Evolutionary conservation across 495 filamentous ascomycete genomes (phyloP).

Genomic region (Cryomyces antarcticus): DNA sequence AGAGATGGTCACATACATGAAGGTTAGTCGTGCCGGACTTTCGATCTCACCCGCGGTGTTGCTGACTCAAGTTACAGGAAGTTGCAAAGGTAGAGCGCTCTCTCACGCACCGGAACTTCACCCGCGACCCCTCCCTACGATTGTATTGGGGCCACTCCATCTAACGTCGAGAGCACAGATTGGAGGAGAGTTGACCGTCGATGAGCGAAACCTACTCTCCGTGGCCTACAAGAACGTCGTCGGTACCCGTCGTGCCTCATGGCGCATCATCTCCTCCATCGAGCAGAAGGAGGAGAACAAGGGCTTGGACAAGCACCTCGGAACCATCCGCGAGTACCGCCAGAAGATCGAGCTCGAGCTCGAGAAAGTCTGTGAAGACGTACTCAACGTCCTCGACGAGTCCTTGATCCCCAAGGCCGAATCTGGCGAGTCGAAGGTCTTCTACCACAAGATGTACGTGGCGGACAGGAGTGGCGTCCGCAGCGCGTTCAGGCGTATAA

Average conservation of each 20-base stretch:
- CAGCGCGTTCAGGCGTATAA: no score
- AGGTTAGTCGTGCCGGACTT: slow-evolving; percentile 32
- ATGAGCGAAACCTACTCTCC: slow-evolving; percentile 97
- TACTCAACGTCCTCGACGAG: slow-evolving; percentile 87
- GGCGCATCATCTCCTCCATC: slow-evolving; percentile 99
- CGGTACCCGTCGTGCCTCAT: slow-evolving; percentile 93
- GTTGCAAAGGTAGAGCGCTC: slow-evolving; percentile 63
- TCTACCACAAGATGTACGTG: slow-evolving; percentile 99
- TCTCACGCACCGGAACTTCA: neutral
- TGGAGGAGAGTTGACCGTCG: slow-evolving; percentile 86
- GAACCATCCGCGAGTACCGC: slow-evolving; percentile 91
- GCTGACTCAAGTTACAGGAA: slow-evolving; percentile 35
- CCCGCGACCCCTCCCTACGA: neutral
- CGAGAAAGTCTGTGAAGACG: slow-evolving; percentile 96
- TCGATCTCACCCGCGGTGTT: slow-evolving; percentile 7
- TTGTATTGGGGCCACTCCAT: neutral
- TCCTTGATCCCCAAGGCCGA: slow-evolving; percentile 94
- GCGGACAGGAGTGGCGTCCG: no score
- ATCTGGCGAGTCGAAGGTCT: slow-evolving; percentile 97
- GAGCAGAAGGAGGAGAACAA: slow-evolving; percentile 99
- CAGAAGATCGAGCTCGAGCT: slow-evolving; percentile 97
- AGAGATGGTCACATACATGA: slow-evolving; percentile 99
- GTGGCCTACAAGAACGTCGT: slow-evolving; percentile 99
- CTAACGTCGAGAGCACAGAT: slow-evolving; percentile 28
- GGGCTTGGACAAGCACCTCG: slow-evolving; percentile 91